These are phyloP conservation scores for Pseudogymnoascus sp. DNA, from an alignment of 2,329 filamentous ascomycete species.

Conservation along the genomic window DNA sequence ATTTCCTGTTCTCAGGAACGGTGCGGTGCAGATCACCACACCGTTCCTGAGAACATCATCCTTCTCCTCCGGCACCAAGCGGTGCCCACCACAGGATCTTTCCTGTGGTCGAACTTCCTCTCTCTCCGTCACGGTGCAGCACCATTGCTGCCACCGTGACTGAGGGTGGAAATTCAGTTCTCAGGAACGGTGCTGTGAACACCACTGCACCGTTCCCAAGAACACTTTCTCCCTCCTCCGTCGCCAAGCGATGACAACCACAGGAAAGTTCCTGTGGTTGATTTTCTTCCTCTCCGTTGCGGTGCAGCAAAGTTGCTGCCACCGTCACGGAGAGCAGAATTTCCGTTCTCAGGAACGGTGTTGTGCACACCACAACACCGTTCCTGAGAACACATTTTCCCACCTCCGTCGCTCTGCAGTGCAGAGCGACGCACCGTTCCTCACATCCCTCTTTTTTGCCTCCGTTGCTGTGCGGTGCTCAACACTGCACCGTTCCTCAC, in stretches of 20 bases:
- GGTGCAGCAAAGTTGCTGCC: background rate
- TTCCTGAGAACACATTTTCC: background rate
- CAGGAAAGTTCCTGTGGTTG: background rate
- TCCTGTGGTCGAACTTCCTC: background rate
- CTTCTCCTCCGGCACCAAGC: background rate
- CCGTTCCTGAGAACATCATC: background rate
- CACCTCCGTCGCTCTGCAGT: background rate
- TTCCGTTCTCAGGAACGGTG: background rate
- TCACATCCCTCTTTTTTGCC: background rate
- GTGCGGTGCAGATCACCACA: background rate
- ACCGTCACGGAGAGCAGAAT: background rate
- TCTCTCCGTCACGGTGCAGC: background rate
- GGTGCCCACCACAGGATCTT: background rate
- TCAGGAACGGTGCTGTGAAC: background rate
- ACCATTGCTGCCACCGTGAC: background rate
- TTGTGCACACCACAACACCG: background rate
- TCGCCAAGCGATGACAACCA: background rate
- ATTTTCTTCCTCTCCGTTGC: background rate
- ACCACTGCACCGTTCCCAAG: background rate
- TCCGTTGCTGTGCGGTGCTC: background rate
- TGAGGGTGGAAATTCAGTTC: background rate
- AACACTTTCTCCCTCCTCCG: background rate
- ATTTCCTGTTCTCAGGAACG: background rate
- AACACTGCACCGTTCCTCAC: background rate
- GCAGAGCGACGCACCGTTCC: background rate